Conservation (phyloP, 805 yeast genomes). For the Barnettozyma populi region DNA sequence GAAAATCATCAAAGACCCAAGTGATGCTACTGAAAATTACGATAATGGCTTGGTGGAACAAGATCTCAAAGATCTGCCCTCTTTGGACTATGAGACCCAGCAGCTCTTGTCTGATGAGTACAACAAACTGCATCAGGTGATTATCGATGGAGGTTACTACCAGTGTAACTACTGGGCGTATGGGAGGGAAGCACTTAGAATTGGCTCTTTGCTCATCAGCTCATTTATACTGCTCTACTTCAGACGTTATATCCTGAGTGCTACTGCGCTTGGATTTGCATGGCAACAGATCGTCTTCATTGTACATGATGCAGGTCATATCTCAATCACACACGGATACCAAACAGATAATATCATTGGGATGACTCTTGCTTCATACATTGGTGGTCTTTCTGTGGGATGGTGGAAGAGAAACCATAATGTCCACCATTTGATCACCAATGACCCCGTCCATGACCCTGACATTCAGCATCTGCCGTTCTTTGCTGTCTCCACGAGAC, state of each 20-base stretch:
- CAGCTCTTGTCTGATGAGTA: conserved; percentile 48
- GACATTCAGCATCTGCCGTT: conserved; percentile 92
- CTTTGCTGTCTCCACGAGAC: conserved; percentile 73
- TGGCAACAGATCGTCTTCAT: conserved; percentile 91
- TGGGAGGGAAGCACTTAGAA: conserved; percentile 61
- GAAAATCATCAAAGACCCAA: conserved; percentile 48
- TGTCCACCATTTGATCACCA: conserved; percentile 88
- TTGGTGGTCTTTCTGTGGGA: conserved; percentile 85
- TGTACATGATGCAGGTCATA: conserved; percentile 89
- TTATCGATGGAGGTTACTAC: conserved; percentile 58
- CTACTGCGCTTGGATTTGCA: conserved; percentile 60
- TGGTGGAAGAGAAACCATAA: conserved; percentile 96
- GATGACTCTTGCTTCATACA: conserved; percentile 63
- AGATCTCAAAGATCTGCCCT: conserved; percentile 57
- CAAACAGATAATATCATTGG: conserved; percentile 73
- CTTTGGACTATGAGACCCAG: conserved; percentile 67
- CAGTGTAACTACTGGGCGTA: conserved; percentile 72
- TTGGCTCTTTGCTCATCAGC: conserved; percentile 44
- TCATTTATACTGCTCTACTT: conserved; percentile 44
- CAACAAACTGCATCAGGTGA: conserved; percentile 48
- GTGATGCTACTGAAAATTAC: conserved; percentile 45
- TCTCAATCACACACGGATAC: conserved; percentile 76
- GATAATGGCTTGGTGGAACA: conserved; percentile 49
- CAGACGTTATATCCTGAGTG: conserved; percentile 48
- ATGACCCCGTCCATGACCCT: conserved; percentile 91